Conservation (phyloP, 1,284 basidiomycete species). For the Pisolithus thermaeus region DNA sequence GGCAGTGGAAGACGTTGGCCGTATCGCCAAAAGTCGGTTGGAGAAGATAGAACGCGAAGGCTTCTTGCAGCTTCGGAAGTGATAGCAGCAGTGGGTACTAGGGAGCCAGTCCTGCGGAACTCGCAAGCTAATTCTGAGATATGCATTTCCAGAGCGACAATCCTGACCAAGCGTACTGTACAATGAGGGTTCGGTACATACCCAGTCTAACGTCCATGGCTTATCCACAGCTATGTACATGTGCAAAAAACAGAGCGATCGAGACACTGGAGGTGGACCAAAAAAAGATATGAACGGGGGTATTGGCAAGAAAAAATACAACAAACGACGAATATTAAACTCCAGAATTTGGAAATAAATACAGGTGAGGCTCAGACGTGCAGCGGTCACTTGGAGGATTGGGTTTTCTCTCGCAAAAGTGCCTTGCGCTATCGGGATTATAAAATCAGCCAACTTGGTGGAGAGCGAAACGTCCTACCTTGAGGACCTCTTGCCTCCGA, state of each 20-base stretch:
- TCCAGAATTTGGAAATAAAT: slow-evolving; percentile 25
- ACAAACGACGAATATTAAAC: slow-evolving; percentile 20
- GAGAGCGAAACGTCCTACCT: slow-evolving; percentile 21
- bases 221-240: slow-evolving; percentile 12
- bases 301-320: slow-evolving; percentile 14
- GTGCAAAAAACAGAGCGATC: background rate
- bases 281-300: background rate
- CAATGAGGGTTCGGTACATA: slow-evolving; percentile 9
- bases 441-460: slow-evolving; percentile 12
- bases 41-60: slow-evolving; percentile 13
- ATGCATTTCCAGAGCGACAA: background rate
- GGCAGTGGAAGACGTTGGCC: slow-evolving; percentile 68
- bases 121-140: background rate
- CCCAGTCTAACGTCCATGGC: background rate
- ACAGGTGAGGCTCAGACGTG: slow-evolving; percentile 7
- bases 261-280: slow-evolving; percentile 1
- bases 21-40: slow-evolving; percentile 69
- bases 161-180: slow-evolving; percentile 9
- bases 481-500: slow-evolving; percentile 40
- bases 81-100: background rate
- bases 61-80: background rate
- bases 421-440: slow-evolving; percentile 22
- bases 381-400: slow-evolving; percentile 11
- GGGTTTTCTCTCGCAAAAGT: slow-evolving; percentile 23
- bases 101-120: background rate